These are phyloP conservation scores for Sporothrix sp. DNA, from an alignment of 2,329 filamentous ascomycete species.

Conservation along the genomic window DNA sequence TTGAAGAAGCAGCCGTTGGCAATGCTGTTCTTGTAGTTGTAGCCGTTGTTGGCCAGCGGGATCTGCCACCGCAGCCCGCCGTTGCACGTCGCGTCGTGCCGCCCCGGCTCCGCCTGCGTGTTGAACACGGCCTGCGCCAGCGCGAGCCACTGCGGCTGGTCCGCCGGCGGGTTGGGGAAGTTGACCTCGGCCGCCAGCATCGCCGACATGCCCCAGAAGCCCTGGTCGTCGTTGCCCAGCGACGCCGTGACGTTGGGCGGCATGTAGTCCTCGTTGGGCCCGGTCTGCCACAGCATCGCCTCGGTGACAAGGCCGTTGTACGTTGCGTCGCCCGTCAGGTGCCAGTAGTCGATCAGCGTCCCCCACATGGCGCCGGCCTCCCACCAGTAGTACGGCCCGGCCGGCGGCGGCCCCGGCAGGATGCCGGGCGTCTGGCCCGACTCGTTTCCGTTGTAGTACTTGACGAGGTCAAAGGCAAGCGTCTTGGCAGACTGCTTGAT, in stretches of 20 bases:
- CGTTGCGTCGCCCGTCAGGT: conserved; percentile 34
- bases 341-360: conserved; percentile 31
- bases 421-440: conserved; percentile 23
- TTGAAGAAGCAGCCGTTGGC: conserved; percentile 43
- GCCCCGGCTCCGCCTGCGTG: conserved; percentile 35
- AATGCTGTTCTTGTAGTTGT: conserved; percentile 50
- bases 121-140: conserved; percentile 51
- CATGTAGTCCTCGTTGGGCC: conserved; percentile 39
- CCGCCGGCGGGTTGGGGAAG: conserved; percentile 36
- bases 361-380: conserved; percentile 23
- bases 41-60: conserved; percentile 51
- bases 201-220: conserved; percentile 47
- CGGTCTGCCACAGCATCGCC: conserved; percentile 37
- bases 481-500: conserved; percentile 18
- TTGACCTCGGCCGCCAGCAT: conserved; percentile 46
- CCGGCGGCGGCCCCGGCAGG: conserved; percentile 23
- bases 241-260: conserved; percentile 34
- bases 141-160: conserved; percentile 38
- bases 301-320: conserved; percentile 41
- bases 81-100: conserved; percentile 44
- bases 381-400: conserved; percentile 27
- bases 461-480: conserved; percentile 24
- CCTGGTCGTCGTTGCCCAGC: conserved; percentile 50
- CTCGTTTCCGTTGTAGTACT: conserved; percentile 25
- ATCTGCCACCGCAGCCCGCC: conserved; percentile 62